Evolutionary conservation across 768 basidiomycete genomes (phyloP).

Genomic region (Tulasnella sp.): DNA sequence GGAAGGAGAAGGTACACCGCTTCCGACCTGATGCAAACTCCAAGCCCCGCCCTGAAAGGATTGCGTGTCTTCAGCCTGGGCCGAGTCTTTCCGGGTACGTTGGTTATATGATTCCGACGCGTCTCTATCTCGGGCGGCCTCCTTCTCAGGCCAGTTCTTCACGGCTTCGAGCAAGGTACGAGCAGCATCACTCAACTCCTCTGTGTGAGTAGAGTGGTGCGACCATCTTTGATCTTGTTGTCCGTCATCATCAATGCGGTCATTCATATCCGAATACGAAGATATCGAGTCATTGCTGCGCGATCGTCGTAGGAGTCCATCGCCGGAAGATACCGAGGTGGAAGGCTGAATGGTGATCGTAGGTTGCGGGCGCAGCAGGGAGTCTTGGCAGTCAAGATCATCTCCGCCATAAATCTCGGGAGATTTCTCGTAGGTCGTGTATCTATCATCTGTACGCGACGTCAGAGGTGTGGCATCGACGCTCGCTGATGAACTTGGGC

Average conservation of each 20-base stretch:
- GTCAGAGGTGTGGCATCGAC: neutral
- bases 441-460: neutral
- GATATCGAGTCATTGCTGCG: slow-evolving; percentile 5
- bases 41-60: neutral
- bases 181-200: neutral
- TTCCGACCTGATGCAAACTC: no score
- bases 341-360: slow-evolving; percentile 13
- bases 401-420: neutral
- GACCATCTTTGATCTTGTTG: neutral
- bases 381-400: neutral
- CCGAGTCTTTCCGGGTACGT: neutral
- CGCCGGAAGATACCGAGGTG: slow-evolving; percentile 6
- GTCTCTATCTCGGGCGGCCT: neutral
- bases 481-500: neutral
- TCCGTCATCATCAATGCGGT: neutral
- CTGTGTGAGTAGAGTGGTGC: neutral
- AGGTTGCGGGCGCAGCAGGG: neutral
- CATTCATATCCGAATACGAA: slow-evolving; percentile 2
- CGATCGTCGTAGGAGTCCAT: neutral
- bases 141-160: no score
- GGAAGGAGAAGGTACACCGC: no score
- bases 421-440: neutral
- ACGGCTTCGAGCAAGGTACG: neutral
- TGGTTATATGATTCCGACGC: neutral
- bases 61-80: neutral